These are phyloP conservation scores for Fusarium gaditjirri DNA, from an alignment of 2,329 filamentous ascomycete species.

Conservation along the genomic window DNA sequence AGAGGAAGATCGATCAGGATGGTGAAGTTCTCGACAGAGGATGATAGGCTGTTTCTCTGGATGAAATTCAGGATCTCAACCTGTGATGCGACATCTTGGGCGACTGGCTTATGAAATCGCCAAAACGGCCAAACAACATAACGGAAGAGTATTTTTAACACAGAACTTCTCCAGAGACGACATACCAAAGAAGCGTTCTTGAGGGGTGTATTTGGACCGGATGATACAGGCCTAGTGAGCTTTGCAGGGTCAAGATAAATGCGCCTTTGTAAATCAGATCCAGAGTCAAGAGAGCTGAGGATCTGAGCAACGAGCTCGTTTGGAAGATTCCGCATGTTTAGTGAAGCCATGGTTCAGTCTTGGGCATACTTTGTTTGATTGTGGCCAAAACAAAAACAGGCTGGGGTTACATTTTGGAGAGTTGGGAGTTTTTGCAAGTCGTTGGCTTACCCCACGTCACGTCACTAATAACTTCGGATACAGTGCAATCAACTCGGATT, in stretches of 20 bases:
- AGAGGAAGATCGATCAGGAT: slow-evolving; percentile 51
- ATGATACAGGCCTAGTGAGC: slow-evolving; percentile 41
- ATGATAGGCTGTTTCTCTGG: slow-evolving; percentile 49
- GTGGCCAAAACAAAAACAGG: not conserved
- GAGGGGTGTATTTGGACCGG: slow-evolving; percentile 50
- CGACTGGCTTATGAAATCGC: slow-evolving; percentile 43
- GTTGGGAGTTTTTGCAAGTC: not conserved
- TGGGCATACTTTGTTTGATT: not conserved
- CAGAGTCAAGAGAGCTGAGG: slow-evolving; percentile 62
- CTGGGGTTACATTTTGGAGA: not conserved
- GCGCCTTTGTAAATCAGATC: slow-evolving; percentile 59
- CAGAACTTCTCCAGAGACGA: slow-evolving; percentile 61
- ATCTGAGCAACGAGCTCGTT: slow-evolving; percentile 70
- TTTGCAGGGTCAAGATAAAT: slow-evolving; percentile 61
- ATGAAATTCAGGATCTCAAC: slow-evolving; percentile 56
- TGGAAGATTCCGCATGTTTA: slow-evolving; percentile 57
- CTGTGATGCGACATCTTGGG: slow-evolving; percentile 38
- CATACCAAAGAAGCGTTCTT: slow-evolving; percentile 68
- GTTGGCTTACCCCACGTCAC: slow-evolving; percentile 28
- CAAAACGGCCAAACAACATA: slow-evolving; percentile 58
- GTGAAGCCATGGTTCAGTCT: not conserved
- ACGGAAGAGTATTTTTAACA: slow-evolving; percentile 67
- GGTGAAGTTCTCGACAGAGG: slow-evolving; percentile 55
- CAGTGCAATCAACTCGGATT: slow-evolving; percentile 7
- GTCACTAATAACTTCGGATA: slow-evolving; percentile 3